phyloP scores from a whole-genome alignment of 2,329 filamentous ascomycete genomes.

The Fusarium piperis region DNA sequence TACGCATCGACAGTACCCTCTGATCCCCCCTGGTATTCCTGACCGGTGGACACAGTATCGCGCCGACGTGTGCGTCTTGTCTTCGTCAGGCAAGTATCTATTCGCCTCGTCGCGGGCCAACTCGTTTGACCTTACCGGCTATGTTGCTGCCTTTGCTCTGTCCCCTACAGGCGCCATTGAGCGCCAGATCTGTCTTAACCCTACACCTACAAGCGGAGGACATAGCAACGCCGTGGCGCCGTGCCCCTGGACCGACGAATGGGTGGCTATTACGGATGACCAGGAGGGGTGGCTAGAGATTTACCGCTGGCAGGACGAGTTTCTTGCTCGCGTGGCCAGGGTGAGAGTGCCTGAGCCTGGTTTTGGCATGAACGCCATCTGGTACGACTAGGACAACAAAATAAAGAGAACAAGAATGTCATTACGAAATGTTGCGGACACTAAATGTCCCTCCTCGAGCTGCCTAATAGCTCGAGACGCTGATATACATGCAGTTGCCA shows the following conservation, averaged over 20 bases:
- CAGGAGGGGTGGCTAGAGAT: constrained; percentile 89
- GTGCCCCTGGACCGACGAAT: constrained; percentile 86
- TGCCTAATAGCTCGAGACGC: background rate
- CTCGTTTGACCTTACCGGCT: constrained; percentile 78
- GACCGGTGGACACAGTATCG: constrained; percentile 74
- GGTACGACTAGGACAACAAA: constrained; percentile 70
- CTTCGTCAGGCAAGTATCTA: constrained; percentile 75
- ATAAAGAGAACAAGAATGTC: background rate
- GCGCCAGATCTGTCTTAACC: constrained; percentile 81
- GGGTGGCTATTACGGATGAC: constrained; percentile 89
- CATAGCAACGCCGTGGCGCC: constrained; percentile 90
- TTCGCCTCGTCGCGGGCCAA: constrained; percentile 89
- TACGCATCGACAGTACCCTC: constrained; percentile 78
- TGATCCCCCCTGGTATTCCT: constrained; percentile 78
- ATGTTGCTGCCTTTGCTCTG: constrained; percentile 83
- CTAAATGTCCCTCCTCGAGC: background rate
- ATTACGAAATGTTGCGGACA: constrained; percentile 10
- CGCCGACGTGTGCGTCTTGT: constrained; percentile 83
- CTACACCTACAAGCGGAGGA: constrained; percentile 86
- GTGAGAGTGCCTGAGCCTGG: constrained; percentile 85
- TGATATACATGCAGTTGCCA: background rate
- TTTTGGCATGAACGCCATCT: constrained; percentile 96
- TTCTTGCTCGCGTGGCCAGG: constrained; percentile 78
- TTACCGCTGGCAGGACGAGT: constrained; percentile 87
- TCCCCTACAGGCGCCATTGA: constrained; percentile 76